Evolutionary conservation across 2,329 filamentous ascomycete species (phyloP), one percentile per base, ranked within the genome.

Genomic region (Elsinoe ampelina): DNA sequence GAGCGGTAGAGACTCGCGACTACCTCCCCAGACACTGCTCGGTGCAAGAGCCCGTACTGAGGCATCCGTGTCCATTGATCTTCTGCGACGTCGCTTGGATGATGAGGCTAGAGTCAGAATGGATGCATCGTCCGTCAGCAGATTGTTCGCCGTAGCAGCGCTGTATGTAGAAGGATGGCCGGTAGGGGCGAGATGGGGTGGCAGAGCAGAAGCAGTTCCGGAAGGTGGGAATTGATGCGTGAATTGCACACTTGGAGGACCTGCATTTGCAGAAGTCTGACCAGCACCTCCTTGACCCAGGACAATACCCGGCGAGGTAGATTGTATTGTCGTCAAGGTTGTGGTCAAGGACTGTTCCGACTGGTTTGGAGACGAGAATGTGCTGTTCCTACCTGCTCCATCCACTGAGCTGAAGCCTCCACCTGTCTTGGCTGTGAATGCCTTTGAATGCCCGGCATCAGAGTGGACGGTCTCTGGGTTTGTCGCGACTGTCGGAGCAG

Each of bases 241-340:
- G 67, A 83, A 83, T 60, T 82, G 77, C 34, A 79, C 69, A 47
- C 64, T 63, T 15, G 39, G 19, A 13, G 35, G 35, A 17, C 35
- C 36, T 12, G 15, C 42, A 22, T 41, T 30, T 6, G 48, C 10
- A 58, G 65, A 56, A 72, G 69, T 32, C 70, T 69, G 32, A 63
- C 68, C 8, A 66, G 65, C 60, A 60, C 34, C 43, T n/a, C 48
- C 48, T 42, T 54, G 66, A 66, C 51, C 67, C 39, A 74, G 65
- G 2, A 70, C 66, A 17, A 76, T 77, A 55, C 80, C 82, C 3
- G 82, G 81, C 2, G 82, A 80, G 60, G 82, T 77, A 1, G 88
- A 92, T 65, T 92, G 88, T 58, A 95, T 90, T 0, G 88, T 95
- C 0, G 89, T 93, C 57, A 95, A 76, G 1, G 88, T 93, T 0